Evolutionary conservation across 495 filamentous ascomycete genomes (phyloP), one percentile per base, ranked within the genome.

Genomic region (Tirmania nivea): DNA sequence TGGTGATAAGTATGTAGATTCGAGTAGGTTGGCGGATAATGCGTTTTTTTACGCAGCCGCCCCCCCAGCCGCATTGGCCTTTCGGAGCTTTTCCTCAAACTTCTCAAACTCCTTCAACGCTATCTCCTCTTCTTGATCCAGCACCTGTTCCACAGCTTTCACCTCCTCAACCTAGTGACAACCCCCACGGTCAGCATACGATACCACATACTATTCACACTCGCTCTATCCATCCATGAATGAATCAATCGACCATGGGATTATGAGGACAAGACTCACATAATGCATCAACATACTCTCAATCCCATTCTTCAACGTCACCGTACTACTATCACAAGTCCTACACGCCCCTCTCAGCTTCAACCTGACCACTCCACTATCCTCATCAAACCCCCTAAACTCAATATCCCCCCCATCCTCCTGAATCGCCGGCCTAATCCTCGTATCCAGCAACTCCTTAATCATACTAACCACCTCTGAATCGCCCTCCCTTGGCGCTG

Each of bases 341-440:
- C 89, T 73, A 66, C 90, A 97, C 36, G 90, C 90, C 39, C 90
- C 90, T 11, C 87, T 74, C 56, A 97, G 67, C 71, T 94, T 97
- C 57, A 97, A 65, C 62, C 79, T 60, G 12, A 97, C 90, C 52
- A 81, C 74, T 0, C 90, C 90, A 57, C 90, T 74, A 61, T 86
- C 75, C 16, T 53, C 55, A 34, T 64, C 58, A 57, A 95, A 96
- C 3, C 89, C 88, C 3, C 82, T 71, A 60, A 86, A 84, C 68
- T 96, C 90, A 31, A 97, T 94, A 67, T 97, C 90, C 10, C 90
- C 90, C 17, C 90, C 90, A 57, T 97, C 90, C 64, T 97, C 89
- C 67, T 94, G 89, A 54, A 97, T 97, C 5, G 90, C 80, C 2
- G 90, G 90, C 42, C 90, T 72, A 60, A 97, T 93, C 51, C 90